Evolutionary conservation across 2,329 filamentous ascomycete species (phyloP).

Genomic region (Sarocladium kiliense): DNA sequence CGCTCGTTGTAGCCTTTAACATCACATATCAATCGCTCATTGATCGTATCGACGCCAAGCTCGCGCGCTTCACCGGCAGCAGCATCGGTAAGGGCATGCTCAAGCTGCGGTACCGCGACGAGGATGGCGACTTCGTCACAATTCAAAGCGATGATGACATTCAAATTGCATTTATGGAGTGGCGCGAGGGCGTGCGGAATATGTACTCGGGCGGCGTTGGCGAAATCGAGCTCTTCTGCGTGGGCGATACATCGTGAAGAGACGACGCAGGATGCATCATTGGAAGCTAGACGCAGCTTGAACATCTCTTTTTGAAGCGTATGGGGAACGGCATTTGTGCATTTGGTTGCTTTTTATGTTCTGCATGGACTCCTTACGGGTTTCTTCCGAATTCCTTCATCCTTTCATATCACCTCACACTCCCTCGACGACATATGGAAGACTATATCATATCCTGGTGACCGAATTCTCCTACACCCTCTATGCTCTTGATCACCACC

Average conservation of each 20-base stretch:
- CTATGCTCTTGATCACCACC: neutral
- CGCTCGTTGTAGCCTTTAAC: constrained; percentile 91
- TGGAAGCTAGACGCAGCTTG: neutral
- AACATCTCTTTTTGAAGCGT: neutral
- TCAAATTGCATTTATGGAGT: constrained; percentile 90
- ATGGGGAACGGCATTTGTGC: neutral
- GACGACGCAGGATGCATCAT: no score
- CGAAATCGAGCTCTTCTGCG: constrained; percentile 85
- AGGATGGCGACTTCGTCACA: constrained; percentile 87
- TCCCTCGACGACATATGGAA: no score
- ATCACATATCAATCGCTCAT: constrained; percentile 91
- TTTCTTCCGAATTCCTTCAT: neutral
- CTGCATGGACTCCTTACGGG: neutral
- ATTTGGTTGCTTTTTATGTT: neutral
- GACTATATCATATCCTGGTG: no score
- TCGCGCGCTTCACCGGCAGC: constrained; percentile 78
- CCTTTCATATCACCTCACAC: no score
- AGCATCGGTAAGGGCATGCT: constrained; percentile 79
- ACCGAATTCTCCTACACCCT: neutral
- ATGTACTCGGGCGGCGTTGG: constrained; percentile 66
- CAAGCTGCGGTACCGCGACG: constrained; percentile 84
- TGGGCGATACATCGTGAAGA: constrained; percentile 38
- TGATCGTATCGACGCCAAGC: constrained; percentile 92
- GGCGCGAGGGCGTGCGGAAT: constrained; percentile 65
- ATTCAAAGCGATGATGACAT: constrained; percentile 97